Evolutionary conservation across 768 basidiomycete genomes (phyloP).

Genomic region (Russula foetens): DNA sequence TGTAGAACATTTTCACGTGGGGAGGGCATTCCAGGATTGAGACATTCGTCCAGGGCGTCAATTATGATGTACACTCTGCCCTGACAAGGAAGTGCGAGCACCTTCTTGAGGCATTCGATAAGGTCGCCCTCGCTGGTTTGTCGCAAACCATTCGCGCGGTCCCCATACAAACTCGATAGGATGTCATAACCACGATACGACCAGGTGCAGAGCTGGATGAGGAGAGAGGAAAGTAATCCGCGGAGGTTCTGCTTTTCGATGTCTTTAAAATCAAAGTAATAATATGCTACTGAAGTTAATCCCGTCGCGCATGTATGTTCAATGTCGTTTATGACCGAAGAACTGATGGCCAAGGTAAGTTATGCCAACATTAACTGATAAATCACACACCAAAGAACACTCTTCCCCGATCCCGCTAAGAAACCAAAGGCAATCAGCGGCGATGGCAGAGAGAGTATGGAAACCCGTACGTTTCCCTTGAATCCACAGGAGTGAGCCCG

Average conservation of each 20-base stretch:
- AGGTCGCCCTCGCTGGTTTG: background rate
- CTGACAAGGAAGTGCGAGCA: background rate
- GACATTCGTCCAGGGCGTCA: background rate
- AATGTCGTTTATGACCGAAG: background rate
- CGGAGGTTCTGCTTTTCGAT: background rate
- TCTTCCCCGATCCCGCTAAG: background rate
- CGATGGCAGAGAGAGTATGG: background rate
- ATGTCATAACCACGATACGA: background rate
- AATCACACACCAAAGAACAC: background rate
- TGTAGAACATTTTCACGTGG: background rate
- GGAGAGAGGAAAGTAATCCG: background rate
- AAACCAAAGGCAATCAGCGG: background rate
- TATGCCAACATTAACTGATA: background rate
- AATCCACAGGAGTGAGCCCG: background rate
- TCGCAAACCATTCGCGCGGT: background rate
- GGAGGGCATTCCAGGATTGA: background rate
- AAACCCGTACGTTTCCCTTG: background rate
- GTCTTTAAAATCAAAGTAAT: conserved; percentile 1
- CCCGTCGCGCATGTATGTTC: background rate
- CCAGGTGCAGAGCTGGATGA: background rate
- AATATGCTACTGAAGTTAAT: background rate
- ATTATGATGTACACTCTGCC: background rate
- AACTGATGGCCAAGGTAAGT: background rate
- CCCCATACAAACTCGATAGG: background rate
- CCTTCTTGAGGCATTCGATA: background rate